phyloP scores from a whole-genome alignment of 225 moss, liverwort and hornwort species.

The Physcomitrellopsis africana region DNA sequence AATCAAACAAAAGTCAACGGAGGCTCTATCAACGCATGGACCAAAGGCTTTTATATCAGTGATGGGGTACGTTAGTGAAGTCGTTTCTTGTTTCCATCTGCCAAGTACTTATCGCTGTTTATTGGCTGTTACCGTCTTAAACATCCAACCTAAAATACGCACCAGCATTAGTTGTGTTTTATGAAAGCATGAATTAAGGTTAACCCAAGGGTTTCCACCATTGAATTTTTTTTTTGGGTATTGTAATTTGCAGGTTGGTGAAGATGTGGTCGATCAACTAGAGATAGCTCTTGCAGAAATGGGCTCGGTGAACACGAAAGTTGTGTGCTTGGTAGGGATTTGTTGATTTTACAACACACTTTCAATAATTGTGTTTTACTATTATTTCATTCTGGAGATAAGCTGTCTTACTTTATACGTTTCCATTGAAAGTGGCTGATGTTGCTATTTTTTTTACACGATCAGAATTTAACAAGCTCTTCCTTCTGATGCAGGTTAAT shows the following conservation, averaged over 20 bases:
- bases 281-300: slow-evolving; percentile 37
- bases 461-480: slow-evolving; percentile 8
- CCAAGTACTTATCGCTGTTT: neutral
- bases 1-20: slow-evolving; percentile 74
- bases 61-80: slow-evolving; percentile 60
- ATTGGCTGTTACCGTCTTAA: neutral
- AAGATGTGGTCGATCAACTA: slow-evolving; percentile 50
- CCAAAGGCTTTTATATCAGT: slow-evolving; percentile 81
- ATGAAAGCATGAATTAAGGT: neutral
- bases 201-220: neutral
- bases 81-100: neutral
- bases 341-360: neutral
- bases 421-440: neutral
- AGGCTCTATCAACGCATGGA: slow-evolving; percentile 76
- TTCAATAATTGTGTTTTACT: neutral
- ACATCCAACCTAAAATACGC: neutral
- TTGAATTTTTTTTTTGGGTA: neutral
- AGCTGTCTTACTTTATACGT: neutral
- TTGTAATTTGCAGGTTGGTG: slow-evolving; percentile 42
- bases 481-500: slow-evolving; percentile 52
- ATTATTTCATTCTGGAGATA: neutral
- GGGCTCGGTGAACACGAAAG: slow-evolving; percentile 38
- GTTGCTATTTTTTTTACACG: neutral
- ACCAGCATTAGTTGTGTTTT: too few species aligned
- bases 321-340: slow-evolving; percentile 49